A percentile compares a stretch with the other conserved stretches of the same genome.
phyloP scores from a whole-genome alignment of 2,329 filamentous ascomycete species.

The Hypoxylon sp. region DNA sequence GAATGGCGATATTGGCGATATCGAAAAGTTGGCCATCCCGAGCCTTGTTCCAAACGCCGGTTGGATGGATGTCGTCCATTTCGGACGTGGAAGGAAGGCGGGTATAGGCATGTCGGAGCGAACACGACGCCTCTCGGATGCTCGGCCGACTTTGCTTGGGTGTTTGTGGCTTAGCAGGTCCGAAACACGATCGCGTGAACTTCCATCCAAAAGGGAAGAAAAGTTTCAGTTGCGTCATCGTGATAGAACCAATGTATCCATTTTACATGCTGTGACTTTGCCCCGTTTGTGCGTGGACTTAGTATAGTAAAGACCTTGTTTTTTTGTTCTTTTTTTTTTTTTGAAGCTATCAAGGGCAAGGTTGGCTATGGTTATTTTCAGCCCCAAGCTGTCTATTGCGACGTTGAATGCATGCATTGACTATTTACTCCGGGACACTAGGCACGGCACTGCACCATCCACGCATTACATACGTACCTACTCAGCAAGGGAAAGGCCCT shows the following conservation, averaged over 20 bases:
- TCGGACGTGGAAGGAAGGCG: constrained; percentile 10
- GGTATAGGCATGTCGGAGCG: constrained; percentile 20
- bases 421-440: constrained; percentile 19
- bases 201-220: constrained; percentile 1
- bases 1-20: too few species aligned
- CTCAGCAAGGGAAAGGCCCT: background rate
- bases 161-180: constrained; percentile 24
- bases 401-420: constrained; percentile 14
- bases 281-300: background rate
- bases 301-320: background rate
- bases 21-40: background rate
- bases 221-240: constrained; percentile 34
- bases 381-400: constrained; percentile 1
- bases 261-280: constrained; percentile 4
- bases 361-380: constrained; percentile 3
- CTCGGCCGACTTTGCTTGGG: constrained; percentile 25
- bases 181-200: constrained; percentile 21
- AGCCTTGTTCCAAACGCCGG: background rate
- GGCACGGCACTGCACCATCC: background rate
- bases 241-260: constrained; percentile 15
- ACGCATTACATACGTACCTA: background rate
- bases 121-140: constrained; percentile 17
- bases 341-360: background rate
- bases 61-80: background rate
- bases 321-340: too few species aligned